A percentile compares a stretch with the other conserved stretches of the same genome.
These are phyloP conservation scores for Calonectria honghensis DNA, from an alignment of 2,329 filamentous ascomycete species.

Conservation along the genomic window DNA sequence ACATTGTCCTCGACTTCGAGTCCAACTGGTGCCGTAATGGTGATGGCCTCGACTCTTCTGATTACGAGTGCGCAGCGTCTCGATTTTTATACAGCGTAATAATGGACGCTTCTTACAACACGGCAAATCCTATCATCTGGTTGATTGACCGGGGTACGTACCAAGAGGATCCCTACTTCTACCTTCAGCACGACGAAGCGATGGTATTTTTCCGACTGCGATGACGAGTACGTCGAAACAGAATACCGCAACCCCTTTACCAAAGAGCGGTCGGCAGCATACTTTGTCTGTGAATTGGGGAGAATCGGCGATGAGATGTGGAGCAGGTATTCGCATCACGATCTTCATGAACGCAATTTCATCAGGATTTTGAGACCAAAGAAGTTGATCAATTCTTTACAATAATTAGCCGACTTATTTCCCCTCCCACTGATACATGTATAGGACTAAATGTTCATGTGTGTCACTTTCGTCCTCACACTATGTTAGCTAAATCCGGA, in stretches of 20 bases:
- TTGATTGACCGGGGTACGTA: not conserved
- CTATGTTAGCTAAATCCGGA: not conserved
- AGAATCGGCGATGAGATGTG: too few relatives aligned
- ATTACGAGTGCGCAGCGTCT: not conserved
- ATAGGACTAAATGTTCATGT: not conserved
- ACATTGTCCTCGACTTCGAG: not conserved
- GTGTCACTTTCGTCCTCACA: not conserved
- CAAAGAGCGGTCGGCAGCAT: too few relatives aligned
- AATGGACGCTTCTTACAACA: too few relatives aligned
- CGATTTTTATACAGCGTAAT: not conserved
- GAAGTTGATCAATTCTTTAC: not conserved
- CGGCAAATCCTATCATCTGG: not conserved
- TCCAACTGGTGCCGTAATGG: not conserved
- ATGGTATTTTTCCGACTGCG: not conserved
- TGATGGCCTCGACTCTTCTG: too few relatives aligned
- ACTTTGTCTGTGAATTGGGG: too few relatives aligned
- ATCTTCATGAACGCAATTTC: too few relatives aligned
- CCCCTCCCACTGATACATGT: not conserved
- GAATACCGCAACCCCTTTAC: too few relatives aligned
- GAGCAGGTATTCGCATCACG: too few relatives aligned
- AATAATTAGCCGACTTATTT: not conserved
- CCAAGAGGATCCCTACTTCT: not conserved
- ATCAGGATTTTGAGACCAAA: too few relatives aligned
- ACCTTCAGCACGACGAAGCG: not conserved
- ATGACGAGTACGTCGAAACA: constrained; percentile 3